Conservation (phyloP, 208 protist genomes). For the Phytomonas sp. region DNA sequence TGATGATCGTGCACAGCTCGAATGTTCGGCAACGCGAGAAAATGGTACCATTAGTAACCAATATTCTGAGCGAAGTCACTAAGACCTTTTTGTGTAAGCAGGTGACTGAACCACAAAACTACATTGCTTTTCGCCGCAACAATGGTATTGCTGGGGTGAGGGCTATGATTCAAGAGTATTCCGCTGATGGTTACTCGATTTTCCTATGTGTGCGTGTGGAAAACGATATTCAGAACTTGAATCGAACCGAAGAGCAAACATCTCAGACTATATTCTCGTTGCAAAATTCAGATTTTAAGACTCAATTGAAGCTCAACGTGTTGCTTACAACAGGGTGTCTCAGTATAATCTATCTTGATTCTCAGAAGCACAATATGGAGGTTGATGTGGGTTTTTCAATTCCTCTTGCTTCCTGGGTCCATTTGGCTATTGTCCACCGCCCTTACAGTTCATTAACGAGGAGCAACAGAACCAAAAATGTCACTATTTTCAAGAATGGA, state of each 20-base stretch:
- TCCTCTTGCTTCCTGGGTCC: constrained; percentile 19
- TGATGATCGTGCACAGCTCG: constrained; percentile 38
- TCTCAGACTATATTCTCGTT: constrained; percentile 15
- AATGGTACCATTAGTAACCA: constrained; percentile 36
- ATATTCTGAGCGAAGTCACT: constrained; percentile 46
- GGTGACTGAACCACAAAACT: constrained; percentile 16
- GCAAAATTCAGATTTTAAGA: constrained; percentile 25
- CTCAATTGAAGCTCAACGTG: constrained; percentile 22
- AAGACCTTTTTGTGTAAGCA: constrained; percentile 3
- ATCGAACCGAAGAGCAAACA: not conserved
- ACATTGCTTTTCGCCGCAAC: constrained; percentile 25
- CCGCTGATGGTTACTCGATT: constrained; percentile 64
- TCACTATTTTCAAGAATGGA: constrained; percentile 47
- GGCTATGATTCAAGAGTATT: constrained; percentile 43
- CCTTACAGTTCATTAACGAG: constrained; percentile 18
- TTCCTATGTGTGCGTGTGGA: constrained; percentile 65
- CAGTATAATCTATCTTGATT: constrained; percentile 11
- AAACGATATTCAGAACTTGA: not conserved
- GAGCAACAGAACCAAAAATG: constrained; percentile 14
- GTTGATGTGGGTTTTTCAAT: constrained; percentile 19
- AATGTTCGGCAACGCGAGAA: constrained; percentile 22
- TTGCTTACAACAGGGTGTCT: not conserved
- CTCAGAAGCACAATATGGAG: constrained; percentile 8
- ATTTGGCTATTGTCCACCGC: constrained; percentile 28
- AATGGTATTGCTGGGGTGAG: constrained; percentile 40